Base-by-base conservation (phyloP, 192 early-diverging fungal species). In the Oehlia diaphana region DNA sequence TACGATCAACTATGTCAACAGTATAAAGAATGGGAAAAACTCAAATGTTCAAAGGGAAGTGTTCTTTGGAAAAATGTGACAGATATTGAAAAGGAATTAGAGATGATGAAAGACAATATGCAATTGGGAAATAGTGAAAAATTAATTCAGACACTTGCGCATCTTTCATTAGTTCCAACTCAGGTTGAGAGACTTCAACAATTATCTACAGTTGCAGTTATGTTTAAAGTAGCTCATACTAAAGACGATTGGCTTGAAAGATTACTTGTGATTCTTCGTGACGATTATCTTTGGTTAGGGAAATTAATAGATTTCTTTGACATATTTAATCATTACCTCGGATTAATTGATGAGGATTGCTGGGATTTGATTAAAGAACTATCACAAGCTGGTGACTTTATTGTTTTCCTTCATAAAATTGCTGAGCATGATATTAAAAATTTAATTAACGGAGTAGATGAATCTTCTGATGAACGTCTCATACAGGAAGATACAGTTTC, bases 391-490 rank as follows among this genome's bases (percentile, higher is more conserved):
- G 6, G 44, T 42, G 73, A 65, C n/a, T 76, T 81, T 16, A 31
- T 81, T 49, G 64, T 5, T 42, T 81, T 76, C 9, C 73, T 81
- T 31, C 2, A 68, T 65, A 35, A 42, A 2, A 21, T 80, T 9
- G 74, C 37, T 16, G 44, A 50, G 9, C 31, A 81, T 26, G 80
- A 76, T 21, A 21, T 81, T 26, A 76, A 81, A 67, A 81, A 81
- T 65, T 64, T 74, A 37, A 81, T 81, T 58, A 81, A 81, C 35
- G 74, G 63, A 21, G 80, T 77, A 37, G 80, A 81, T 28, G 80
- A 81, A 28, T 63, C 66, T 39, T 68, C 80, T 4, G 80, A 81
- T 77, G 80, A 81, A 65, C 5, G 74, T 19, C 78, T 78, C 5
- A 78, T 78, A 16, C 77, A 78, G 39, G 72, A 77, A 31, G 80